Evolutionary conservation across 2,329 filamentous ascomycete genomes (phyloP).

Genomic region (Davidsoniella australis): DNA sequence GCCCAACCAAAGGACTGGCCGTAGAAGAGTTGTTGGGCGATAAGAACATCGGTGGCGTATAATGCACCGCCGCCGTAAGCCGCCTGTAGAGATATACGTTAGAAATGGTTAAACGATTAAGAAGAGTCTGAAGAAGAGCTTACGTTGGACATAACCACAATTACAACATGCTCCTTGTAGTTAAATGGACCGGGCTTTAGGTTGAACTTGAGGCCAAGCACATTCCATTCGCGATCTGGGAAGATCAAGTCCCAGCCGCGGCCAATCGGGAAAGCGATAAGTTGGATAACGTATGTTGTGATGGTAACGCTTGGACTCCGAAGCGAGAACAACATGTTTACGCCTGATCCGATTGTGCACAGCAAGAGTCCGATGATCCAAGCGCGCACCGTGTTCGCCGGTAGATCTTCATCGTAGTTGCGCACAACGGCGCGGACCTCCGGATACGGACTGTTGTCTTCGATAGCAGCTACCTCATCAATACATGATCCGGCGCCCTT

Average conservation of each 20-base stretch:
- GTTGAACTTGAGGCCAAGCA: conserved; percentile 37
- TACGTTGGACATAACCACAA: conserved; percentile 48
- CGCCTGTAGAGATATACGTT: conserved; percentile 21
- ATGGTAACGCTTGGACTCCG: conserved; percentile 42
- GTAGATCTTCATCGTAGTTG: conserved; percentile 46
- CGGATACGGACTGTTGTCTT: conserved; percentile 51
- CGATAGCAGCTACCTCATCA: conserved; percentile 36
- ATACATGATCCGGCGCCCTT: conserved; percentile 32
- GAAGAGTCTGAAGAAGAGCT: conserved; percentile 16
- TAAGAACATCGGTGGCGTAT: conserved; percentile 34
- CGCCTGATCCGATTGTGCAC: conserved; percentile 42
- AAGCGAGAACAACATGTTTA: conserved; percentile 44
- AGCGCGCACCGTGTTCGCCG: conserved; percentile 46
- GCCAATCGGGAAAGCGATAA: conserved; percentile 43
- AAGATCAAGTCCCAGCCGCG: conserved; percentile 37
- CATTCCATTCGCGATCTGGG: conserved; percentile 32
- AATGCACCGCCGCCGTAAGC: conserved; percentile 39
- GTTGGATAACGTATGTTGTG: conserved; percentile 44
- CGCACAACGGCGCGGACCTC: conserved; percentile 49
- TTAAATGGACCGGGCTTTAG: conserved; percentile 41
- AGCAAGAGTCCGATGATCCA: conserved; percentile 45
- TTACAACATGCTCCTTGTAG: conserved; percentile 43
- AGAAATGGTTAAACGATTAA: neutral
- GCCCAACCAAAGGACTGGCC: conserved; percentile 36
- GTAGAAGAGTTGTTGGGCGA: conserved; percentile 30